Evolutionary conservation across 345 rosid species (phyloP), one percentile per base, ranked within the genome.

Genomic region (Eucalyptus curtisii): DNA sequence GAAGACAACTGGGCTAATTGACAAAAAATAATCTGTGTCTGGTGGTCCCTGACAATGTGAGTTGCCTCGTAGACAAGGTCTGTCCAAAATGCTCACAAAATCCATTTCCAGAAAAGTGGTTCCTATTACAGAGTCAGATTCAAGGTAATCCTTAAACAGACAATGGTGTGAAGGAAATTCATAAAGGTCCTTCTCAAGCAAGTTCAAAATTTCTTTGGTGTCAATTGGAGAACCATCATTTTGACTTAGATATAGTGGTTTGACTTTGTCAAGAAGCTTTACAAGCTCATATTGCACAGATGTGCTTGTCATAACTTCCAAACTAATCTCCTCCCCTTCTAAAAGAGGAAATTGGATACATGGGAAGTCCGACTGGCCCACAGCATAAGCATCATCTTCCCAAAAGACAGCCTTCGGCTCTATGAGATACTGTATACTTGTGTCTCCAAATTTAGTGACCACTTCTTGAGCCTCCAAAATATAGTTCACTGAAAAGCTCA

Each of bases 241-340:
- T 80, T 89, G 90, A 89, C 91, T 86, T 88, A 89, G 89, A 71
- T 90, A 86, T 85, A 87, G 92, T 55, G 89, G 88, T 68, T 93
- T 91, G 49, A 89, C 87, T 76, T 90, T 90, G 89, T 91, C 91
- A 71, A 95, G 93, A 90, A 93, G 92, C 88, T 89, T 90, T 87
- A 91, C 91, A 89, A 94, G 88, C 90, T 91, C 93, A 90, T 93
- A 94, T 91, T 93, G 94, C 87, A 88, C 17, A 59, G 93, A 88
- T 16, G 84, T 88, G 91, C 93, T 88, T 30, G 92, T 87, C 89
- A 93, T 88, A 55, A 24, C 91, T 86, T 91, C 91, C 89, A 92
- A 94, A 91, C 92, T 88, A 89, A 87, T 87, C 88, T 97, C 97
- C 88, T 95, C 94, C 90, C 94, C 95, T 93, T 98, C 99, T 50